Evolutionary conservation across 2,329 filamentous ascomycete species (phyloP).

Genomic region (Aureobasidium sp.): DNA sequence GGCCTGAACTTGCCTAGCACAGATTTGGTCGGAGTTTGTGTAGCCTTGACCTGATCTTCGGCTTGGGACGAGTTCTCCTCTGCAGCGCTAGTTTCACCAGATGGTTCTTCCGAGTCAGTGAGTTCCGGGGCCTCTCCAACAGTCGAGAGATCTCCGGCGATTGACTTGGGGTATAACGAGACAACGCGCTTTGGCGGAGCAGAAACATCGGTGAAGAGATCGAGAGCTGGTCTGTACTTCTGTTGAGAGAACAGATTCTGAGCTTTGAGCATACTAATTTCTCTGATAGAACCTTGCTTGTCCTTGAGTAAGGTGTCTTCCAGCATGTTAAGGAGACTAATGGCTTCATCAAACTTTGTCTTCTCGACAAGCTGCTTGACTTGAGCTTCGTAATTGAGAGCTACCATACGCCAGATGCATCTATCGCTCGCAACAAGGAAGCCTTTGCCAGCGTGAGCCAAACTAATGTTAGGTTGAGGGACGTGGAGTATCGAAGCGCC

Average conservation of each 20-base stretch:
- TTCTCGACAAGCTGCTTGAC: constrained; percentile 70
- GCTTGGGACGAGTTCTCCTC: constrained; percentile 17
- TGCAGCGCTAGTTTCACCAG: constrained; percentile 31
- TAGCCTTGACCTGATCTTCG: constrained; percentile 18
- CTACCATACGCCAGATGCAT: constrained; percentile 91
- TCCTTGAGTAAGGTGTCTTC: constrained; percentile 83
- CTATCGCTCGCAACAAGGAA: constrained; percentile 90
- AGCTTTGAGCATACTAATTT: constrained; percentile 87
- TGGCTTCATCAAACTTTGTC: constrained; percentile 76
- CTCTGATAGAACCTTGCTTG: constrained; percentile 70
- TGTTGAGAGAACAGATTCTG: constrained; percentile 72
- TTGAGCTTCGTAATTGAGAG: constrained; percentile 83
- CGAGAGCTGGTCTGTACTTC: constrained; percentile 77
- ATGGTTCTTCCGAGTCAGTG: constrained; percentile 34
- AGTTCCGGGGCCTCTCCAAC: constrained; percentile 43
- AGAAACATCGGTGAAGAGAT: constrained; percentile 82
- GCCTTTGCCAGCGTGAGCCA: constrained; percentile 93
- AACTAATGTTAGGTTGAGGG: constrained; percentile 80
- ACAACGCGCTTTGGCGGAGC: constrained; percentile 86
- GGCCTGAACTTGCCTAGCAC: constrained; percentile 41
- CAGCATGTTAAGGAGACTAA: constrained; percentile 79
- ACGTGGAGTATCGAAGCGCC: constrained; percentile 82
- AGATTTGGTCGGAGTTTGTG: constrained; percentile 28
- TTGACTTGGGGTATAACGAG: constrained; percentile 69
- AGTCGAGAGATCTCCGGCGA: constrained; percentile 71